phyloP scores from a whole-genome alignment of 106 monocot genomes.

The Platanthera zijinensis region DNA sequence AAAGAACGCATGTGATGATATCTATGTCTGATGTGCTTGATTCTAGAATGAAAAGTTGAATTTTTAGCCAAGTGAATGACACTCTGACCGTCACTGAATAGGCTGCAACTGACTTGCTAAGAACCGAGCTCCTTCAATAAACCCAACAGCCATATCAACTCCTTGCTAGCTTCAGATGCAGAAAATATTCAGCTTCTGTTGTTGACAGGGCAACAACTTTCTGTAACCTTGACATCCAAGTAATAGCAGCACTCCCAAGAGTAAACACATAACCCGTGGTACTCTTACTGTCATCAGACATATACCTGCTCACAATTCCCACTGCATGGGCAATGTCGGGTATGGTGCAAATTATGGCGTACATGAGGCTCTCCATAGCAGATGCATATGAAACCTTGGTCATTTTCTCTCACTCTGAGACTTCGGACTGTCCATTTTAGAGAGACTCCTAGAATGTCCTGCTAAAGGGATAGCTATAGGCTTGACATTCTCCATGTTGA shows the following conservation, averaged over 20 bases:
- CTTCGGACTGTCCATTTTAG: no score
- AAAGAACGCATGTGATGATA: not conserved
- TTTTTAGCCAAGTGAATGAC: constrained; percentile 6
- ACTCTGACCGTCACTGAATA: not conserved
- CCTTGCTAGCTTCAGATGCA: not conserved
- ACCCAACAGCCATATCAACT: not conserved
- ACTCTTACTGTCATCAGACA: not conserved
- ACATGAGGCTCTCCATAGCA: no score
- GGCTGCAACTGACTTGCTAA: not conserved
- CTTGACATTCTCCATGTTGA: no score
- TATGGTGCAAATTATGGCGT: no score
- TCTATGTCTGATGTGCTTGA: not conserved
- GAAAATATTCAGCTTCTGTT: not conserved
- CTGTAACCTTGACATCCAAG: constrained; percentile 4
- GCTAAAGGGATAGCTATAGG: no score
- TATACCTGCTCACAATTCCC: no score
- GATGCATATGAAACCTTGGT: not conserved
- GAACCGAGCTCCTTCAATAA: not conserved
- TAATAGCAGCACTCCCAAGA: not conserved
- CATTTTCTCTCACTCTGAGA: not conserved
- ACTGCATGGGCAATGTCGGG: no score
- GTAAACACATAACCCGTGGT: constrained; percentile 1
- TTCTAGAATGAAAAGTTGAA: no score
- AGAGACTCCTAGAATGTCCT: no score
- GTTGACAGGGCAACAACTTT: not conserved